These are phyloP conservation scores for Verticillium dahliae DNA, from an alignment of 2,329 filamentous ascomycete genomes.

Conservation along the genomic window DNA sequence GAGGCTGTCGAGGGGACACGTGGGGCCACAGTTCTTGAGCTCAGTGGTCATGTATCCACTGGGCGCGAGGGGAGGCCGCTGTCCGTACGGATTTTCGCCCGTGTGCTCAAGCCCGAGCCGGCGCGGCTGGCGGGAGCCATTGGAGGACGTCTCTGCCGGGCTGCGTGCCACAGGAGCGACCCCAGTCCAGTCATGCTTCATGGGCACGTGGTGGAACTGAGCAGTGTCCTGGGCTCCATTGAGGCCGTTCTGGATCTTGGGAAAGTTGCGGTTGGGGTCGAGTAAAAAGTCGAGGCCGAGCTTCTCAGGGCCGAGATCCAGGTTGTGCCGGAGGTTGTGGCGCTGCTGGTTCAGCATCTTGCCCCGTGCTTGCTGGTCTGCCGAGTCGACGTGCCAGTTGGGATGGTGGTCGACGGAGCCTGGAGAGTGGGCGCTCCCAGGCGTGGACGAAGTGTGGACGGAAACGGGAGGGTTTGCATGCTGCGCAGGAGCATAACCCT, in stretches of 20 bases:
- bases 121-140: conserved; percentile 4
- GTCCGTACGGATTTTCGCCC: background rate
- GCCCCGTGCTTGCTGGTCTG: conserved; percentile 20
- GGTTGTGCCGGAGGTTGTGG: conserved; percentile 42
- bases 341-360: conserved; percentile 38
- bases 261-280: conserved; percentile 49
- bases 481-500: conserved; percentile 10
- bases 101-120: background rate
- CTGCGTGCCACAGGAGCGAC: conserved; percentile 45
- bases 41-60: conserved; percentile 19
- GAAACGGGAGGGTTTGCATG: conserved; percentile 19
- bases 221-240: conserved; percentile 40
- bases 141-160: conserved; percentile 52
- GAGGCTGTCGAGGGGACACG: conserved; percentile 73
- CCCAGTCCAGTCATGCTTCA: conserved; percentile 44
- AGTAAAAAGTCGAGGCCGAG: conserved; percentile 69
- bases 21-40: conserved; percentile 57
- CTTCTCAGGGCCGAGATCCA: conserved; percentile 59
- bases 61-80: background rate
- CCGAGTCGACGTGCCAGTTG: conserved; percentile 5
- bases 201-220: conserved; percentile 36
- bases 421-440: conserved; percentile 30
- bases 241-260: conserved; percentile 42
- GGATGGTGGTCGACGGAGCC: conserved; percentile 17
- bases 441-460: conserved; percentile 27